Base-by-base conservation (phyloP, 495 filamentous ascomycete genomes). In the Jackrogersella minutella region DNA sequence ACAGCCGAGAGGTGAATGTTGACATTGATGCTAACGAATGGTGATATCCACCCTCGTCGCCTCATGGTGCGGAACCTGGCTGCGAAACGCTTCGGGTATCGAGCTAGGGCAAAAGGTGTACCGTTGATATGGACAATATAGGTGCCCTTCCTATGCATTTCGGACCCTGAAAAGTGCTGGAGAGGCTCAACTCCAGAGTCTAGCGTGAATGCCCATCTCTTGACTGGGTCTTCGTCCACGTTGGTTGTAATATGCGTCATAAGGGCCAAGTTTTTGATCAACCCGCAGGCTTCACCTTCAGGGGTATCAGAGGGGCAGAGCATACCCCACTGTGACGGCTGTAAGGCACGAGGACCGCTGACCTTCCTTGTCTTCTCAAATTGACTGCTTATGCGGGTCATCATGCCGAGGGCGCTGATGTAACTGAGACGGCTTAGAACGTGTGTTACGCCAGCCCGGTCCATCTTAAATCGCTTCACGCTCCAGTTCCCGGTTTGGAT, bases 231-330 rank as follows among this genome's bases (percentile, higher is more conserved):
- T 73, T 97, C 93, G 54, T 97, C 93, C 62, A 96, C 91, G 44
- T 95, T 89, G 2, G 93, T 97, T 8, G 95, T 99, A 69, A 99
- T 97, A 71, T 99, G 96, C 11, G 96, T 98, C 96, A 99, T 98
- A 13, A 99, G 84, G 2, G 95, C 96, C 80, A 99, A 80, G 71
- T 99, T 99, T 80, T 99, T 99, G 51, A 99, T 93, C 37, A 99
- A 77, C 84, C 95, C 95, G 78, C 95, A 99, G 2, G 95, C 91
- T 78, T 99, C 96, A 73, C 95, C 95, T 88, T 99, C 95, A 13
- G 95, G 95, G 0, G 95, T 99, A 81, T 99, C 95, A 7, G 95
- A 93, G 0, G 92, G 88, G 74, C 95, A 99, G 17, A 99, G 81
- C 91, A 99, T 95, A 61, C 95, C 95, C 77, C 97, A 99, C 64